Base-by-base conservation (phyloP, 1,139 yeast species). In the Pneumocystis oryctolagi region DNA sequence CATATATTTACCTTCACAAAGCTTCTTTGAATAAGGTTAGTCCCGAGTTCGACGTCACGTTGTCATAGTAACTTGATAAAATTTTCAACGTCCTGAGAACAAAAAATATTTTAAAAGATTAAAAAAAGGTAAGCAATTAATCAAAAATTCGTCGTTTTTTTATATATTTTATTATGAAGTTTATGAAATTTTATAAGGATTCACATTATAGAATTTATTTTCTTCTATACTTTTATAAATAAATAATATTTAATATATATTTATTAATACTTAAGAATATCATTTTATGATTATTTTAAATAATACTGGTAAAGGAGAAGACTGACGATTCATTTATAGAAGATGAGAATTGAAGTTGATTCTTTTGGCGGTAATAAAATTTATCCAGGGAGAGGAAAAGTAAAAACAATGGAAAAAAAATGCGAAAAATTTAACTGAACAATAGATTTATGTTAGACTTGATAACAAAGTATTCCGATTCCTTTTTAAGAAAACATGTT, bases 261-360 rank as follows among this genome's bases (percentile, higher is more conserved):
- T 34, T 34, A 8, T 32, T 34, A 34, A 34, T 8, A 34, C 12
- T 8, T 9, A 34, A 34, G 12, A 9, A 34, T 8, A 9, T 34
- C 37, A 9, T 34, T 34, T 34, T 34, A 5, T 32, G 34, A 37
- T 6, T 39, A 39, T n/a, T 20, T 18, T 12, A 60, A 30, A 34
- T 8, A n/a, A 59, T n/a, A n/a, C n/a, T n/a, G n/a, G n/a, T n/a
- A n/a, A n/a, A n/a, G n/a, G n/a, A n/a, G n/a, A n/a, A 31, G 8
- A 14, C 62, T 34, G 20, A 55, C 34, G 5, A 16, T 14, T 14
- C 8, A 20, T 67, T 64, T 42, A n/a, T n/a, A 69, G 70, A 77
- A 71, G 81, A 94, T 92, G 98, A 92, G 92, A 96, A 89, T 94
- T 82, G 99, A 92, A 87, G 83, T 90, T 83, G 97, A 92, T 82